A percentile compares a stretch with the other conserved stretches of the same genome.
phyloP scores from a whole-genome alignment of 176 grass and related monocot species.

The Pontederia paniculata region DNA sequence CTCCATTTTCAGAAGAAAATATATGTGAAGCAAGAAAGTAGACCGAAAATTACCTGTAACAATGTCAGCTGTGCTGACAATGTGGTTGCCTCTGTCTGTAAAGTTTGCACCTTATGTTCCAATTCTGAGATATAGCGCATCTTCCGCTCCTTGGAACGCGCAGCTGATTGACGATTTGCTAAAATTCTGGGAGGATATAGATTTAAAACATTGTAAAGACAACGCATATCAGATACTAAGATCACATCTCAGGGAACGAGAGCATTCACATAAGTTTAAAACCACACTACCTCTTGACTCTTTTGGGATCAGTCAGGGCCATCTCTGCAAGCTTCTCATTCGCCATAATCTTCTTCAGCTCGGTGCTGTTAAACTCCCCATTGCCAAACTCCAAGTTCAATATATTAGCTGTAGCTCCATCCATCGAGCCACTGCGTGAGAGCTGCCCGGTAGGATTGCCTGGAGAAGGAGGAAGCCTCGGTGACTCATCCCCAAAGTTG shows the following conservation, averaged over 20 bases:
- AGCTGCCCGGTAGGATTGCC: constrained; percentile 17
- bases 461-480: constrained; percentile 41
- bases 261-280: not conserved
- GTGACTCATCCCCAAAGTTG: constrained; percentile 61
- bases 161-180: constrained; percentile 12
- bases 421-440: constrained; percentile 9
- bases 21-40: too few relatives aligned
- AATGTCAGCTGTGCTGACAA: constrained; percentile 9
- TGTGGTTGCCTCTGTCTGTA: constrained; percentile 14
- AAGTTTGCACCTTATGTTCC: constrained; percentile 11
- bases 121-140: constrained; percentile 14
- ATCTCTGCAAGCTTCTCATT: constrained; percentile 11
- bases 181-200: not conserved
- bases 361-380: not conserved
- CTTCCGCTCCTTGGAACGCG: constrained; percentile 10
- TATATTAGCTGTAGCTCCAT: not conserved
- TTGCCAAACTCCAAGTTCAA: constrained; percentile 3
- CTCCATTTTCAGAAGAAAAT: too few relatives aligned
- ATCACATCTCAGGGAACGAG: not conserved
- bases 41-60: not conserved
- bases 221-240: not conserved
- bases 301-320: constrained; percentile 10
- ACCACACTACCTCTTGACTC: constrained; percentile 9
- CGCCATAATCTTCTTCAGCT: constrained; percentile 13
- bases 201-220: not conserved